These are phyloP conservation scores for Venturia oleaginea DNA, from an alignment of 2,329 filamentous ascomycete species.

Conservation along the genomic window DNA sequence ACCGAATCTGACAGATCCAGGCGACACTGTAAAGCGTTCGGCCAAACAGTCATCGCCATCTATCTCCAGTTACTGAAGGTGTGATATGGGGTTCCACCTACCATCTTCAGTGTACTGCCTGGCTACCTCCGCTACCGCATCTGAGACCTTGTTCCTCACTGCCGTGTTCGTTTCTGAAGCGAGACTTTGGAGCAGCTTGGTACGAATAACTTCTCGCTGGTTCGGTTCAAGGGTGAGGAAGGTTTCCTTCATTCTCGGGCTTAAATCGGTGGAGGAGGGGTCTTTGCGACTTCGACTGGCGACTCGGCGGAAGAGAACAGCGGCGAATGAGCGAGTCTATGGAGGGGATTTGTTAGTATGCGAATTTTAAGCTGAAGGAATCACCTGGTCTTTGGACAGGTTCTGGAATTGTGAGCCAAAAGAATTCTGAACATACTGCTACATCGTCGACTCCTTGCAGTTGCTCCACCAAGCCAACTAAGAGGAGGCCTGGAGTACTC, in stretches of 20 bases:
- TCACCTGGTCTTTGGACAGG: no score
- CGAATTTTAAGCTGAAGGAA: background rate
- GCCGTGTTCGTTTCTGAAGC: conserved; percentile 61
- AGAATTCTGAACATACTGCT: conserved; percentile 47
- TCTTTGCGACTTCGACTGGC: conserved; percentile 80
- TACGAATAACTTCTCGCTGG: conserved; percentile 68
- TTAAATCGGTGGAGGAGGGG: conserved; percentile 31
- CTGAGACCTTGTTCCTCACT: conserved; percentile 90
- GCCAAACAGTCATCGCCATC: background rate
- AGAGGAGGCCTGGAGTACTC: conserved; percentile 72
- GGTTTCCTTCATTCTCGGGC: conserved; percentile 66
- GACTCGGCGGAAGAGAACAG: conserved; percentile 90
- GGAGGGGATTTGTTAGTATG: conserved; percentile 15
- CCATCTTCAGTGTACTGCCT: conserved; percentile 89
- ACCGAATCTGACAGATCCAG: background rate
- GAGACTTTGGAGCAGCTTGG: conserved; percentile 73
- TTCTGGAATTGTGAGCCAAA: background rate
- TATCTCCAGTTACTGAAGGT: background rate
- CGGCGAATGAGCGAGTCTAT: conserved; percentile 81
- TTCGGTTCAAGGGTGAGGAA: conserved; percentile 71
- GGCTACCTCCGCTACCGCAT: conserved; percentile 92
- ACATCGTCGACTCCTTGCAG: conserved; percentile 68
- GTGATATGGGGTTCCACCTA: conserved; percentile 39
- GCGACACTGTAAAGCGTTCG: background rate
- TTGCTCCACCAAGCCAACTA: conserved; percentile 93